A percentile compares a stretch with the other conserved stretches of the same genome.
These are phyloP conservation scores for Amaranthus palmeri DNA, from an alignment of 148 eudicot genomes.

Conservation along the genomic window DNA sequence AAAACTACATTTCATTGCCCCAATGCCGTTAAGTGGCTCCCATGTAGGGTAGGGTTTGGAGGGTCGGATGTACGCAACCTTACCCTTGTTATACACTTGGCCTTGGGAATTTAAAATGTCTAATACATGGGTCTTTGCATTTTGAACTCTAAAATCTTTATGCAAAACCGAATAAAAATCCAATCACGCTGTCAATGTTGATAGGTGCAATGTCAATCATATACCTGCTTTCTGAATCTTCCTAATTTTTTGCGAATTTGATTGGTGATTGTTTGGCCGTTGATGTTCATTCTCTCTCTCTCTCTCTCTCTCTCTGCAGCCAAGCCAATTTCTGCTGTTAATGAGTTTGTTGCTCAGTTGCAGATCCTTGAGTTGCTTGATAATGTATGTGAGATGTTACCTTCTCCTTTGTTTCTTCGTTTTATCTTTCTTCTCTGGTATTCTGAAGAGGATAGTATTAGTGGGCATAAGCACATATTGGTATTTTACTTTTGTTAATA, in stretches of 20 bases:
- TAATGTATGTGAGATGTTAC: slow-evolving; percentile 49
- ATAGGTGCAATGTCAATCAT: background rate
- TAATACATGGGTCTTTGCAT: no score
- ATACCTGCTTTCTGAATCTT: background rate
- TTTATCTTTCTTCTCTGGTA: background rate
- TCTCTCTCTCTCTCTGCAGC: slow-evolving; percentile 40
- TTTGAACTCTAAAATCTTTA: no score
- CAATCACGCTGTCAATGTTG: background rate
- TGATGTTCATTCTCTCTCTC: slow-evolving; percentile 8
- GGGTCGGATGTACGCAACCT: no score
- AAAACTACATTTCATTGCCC: no score
- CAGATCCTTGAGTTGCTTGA: slow-evolving; percentile 86
- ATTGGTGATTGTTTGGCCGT: background rate
- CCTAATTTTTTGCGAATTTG: background rate
- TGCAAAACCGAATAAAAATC: no score
- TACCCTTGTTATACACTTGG: no score
- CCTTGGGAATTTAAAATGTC: background rate
- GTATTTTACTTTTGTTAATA: background rate
- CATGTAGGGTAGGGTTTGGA: no score
- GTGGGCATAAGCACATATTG: background rate
- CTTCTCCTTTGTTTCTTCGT: background rate
- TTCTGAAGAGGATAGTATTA: background rate
- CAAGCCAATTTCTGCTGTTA: slow-evolving; percentile 63
- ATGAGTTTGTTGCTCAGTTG: slow-evolving; percentile 81
- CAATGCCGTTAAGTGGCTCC: no score